Conservation (phyloP, 2,329 filamentous ascomycete species). For the Sphaerulina populicola region DNA sequence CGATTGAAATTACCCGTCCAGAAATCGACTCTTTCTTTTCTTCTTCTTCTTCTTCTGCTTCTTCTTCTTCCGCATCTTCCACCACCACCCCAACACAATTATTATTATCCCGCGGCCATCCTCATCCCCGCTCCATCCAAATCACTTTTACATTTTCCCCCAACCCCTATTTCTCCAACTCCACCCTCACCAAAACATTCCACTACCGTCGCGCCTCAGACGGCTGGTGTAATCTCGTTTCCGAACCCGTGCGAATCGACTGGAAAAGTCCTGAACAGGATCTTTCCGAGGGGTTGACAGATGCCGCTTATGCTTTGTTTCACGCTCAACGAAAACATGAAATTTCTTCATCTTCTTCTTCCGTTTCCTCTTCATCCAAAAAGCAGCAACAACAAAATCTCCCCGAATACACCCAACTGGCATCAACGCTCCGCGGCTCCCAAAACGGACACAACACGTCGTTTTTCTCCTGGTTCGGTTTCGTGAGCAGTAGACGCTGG, state of each 20-base stretch:
- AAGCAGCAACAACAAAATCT: constrained; percentile 40
- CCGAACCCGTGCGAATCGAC: constrained; percentile 76
- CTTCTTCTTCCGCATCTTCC: too few relatives aligned
- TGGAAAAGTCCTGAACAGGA: constrained; percentile 68
- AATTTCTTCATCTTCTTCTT: too few relatives aligned
- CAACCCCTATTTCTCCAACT: constrained; percentile 76
- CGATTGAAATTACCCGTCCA: constrained; percentile 68
- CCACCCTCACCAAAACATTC: constrained; percentile 80
- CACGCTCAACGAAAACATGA: constrained; percentile 55
- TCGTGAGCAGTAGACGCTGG: constrained; percentile 53
- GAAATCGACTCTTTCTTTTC: constrained; percentile 50
- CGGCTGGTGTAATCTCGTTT: constrained; percentile 69
- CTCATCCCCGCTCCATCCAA: constrained; percentile 67
- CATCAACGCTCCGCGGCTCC: too few relatives aligned
- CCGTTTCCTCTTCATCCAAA: too few relatives aligned
- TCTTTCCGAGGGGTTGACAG: constrained; percentile 69
- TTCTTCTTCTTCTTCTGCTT: not conserved
- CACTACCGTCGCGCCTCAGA: constrained; percentile 66
- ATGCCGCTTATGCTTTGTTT: constrained; percentile 61
- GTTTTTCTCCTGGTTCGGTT: constrained; percentile 89
- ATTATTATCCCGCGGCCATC: too few relatives aligned
- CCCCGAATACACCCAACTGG: too few relatives aligned
- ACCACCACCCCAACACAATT: too few relatives aligned
- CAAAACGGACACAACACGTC: constrained; percentile 47
- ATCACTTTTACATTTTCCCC: constrained; percentile 70